Base-by-base conservation (phyloP, 805 yeast genomes). In the Yarrowia hollandica region DNA sequence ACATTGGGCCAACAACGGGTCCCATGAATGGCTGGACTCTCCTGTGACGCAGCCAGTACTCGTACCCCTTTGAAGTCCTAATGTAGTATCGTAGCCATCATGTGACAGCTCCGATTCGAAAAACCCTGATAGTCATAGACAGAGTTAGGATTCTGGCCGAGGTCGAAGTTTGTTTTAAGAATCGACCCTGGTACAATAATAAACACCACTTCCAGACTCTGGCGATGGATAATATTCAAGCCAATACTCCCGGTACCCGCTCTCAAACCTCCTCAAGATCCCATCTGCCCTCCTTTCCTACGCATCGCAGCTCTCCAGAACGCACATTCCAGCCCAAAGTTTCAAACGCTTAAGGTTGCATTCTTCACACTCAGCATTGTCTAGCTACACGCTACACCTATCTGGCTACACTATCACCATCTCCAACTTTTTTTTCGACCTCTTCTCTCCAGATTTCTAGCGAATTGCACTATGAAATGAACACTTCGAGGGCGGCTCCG, bases 381-480 rank as follows among this genome's bases (percentile, higher is more conserved):
- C 2, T 6, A 18, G n/a, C 18, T 34, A 34, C 38, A 34, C 38
- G 38, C 28, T 25, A 7, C 28, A 25, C 9, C 6, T 10, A n/a
- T n/a, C 14, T 23, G 14, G 28, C 12, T 15, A 7, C 21, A 39
- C 21, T 23, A 26, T 41, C 48, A 25, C 46, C 33, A 26, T 14
- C 33, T 25, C 23, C 16, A 14, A 4, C 30, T 23, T 39, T 23
- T 39, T 15, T 41, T 9, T 22, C 44, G 23, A 23, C 44, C 44
- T 5, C 8, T 12, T 19, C 21, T 28, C 10, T 25, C 28, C 28
- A 25, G 28, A 6, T 25, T 6, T 10, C 10, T 10, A 31, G n/a
- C n/a, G n/a, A n/a, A 26, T 46, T 48, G 55, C 55, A 30, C 55
- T 31, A 48, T 48, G 55, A 38, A 48, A 48, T 48, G 55, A 48